Base-by-base conservation (phyloP, 768 basidiomycete species). In the Rhizopogon salebrosus region DNA sequence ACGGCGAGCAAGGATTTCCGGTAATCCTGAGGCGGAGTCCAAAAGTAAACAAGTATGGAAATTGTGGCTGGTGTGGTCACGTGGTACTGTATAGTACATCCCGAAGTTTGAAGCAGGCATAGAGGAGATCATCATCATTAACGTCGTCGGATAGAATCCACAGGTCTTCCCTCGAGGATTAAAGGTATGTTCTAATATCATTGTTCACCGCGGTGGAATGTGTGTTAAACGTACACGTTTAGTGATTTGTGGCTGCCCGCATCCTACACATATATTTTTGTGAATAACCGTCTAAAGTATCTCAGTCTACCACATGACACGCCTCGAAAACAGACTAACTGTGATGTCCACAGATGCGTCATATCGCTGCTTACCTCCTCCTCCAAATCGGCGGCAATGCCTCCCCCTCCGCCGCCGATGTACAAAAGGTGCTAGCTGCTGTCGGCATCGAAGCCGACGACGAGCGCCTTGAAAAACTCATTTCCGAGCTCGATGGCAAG, bases 331-430 rank as follows among this genome's bases (percentile, higher is more conserved):
- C 26, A 37, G 35, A 6, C 39, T 37, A 41, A 51, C 38, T 39
- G 29, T 41, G 52, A 39, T 10, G 49, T 38, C 16, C 10, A 27
- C 60, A 89, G 87, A 93, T 93, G 91, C 89, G 89, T 74, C 76
- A 93, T 69, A 77, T 98, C 72, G 95, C 93, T 75, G 92, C 93
- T 60, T 98, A 97, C 80, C 85, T 99, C 55, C 92, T 99, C 70
- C 93, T 98, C 75, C 88, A 89, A 72, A 81, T 84, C 68, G 97
- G 93, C 61, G 97, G 97, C 52, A 98, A 98, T 67, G 74, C 85
- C 64, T 82, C 80, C 57, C 95, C 97, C 58, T 84, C 87, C 55
- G 90, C 89, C 51, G 80, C 65, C 41, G 95, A 98, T 70, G 79
- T 99, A 76, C 92, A 85, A 76, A 85, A 85, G 64, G 83, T 98